Percentiles rank a stretch among this genome's conserved stretches.
phyloP scores from a whole-genome alignment of 1,284 basidiomycete species.

The Pseudozyma hubeiensis region DNA sequence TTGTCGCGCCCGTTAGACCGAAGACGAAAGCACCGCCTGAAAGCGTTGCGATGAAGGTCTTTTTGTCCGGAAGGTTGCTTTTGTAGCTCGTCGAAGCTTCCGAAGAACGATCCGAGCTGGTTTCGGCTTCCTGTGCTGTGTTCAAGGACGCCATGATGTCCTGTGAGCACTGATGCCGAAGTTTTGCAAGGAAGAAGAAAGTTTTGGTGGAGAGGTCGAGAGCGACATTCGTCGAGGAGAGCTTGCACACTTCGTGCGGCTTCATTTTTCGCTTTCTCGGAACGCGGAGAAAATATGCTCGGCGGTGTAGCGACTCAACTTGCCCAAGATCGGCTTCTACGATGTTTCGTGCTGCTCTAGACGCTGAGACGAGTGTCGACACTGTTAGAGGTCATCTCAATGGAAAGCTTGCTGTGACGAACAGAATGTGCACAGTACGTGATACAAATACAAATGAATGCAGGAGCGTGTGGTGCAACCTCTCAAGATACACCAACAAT shows the following conservation, averaged over 20 bases:
- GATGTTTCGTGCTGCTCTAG: too few species aligned
- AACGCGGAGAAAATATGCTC: constrained; percentile 15
- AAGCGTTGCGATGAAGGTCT: constrained; percentile 49
- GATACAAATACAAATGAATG: constrained; percentile 30
- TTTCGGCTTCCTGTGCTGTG: not conserved
- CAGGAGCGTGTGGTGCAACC: not conserved
- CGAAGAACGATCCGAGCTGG: not conserved
- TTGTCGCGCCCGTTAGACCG: constrained; percentile 42
- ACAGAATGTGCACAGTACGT: constrained; percentile 1
- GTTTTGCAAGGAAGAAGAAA: not conserved
- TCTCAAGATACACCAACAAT: not conserved
- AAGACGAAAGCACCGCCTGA: constrained; percentile 44
- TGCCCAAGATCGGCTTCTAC: too few species aligned
- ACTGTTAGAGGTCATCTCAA: too few species aligned
- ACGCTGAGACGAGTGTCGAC: too few species aligned
- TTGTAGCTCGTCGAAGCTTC: constrained; percentile 39
- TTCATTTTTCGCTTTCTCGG: constrained; percentile 18
- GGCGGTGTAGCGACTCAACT: too few species aligned
- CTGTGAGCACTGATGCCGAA: too few species aligned
- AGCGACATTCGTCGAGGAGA: not conserved
- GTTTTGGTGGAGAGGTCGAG: not conserved
- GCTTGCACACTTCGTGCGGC: not conserved
- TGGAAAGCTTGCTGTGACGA: too few species aligned
- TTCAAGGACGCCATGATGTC: constrained; percentile 20
- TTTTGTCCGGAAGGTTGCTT: constrained; percentile 36